phyloP scores from a whole-genome alignment of 2,329 filamentous ascomycete genomes.

The Colletotrichum orchidophilum region DNA sequence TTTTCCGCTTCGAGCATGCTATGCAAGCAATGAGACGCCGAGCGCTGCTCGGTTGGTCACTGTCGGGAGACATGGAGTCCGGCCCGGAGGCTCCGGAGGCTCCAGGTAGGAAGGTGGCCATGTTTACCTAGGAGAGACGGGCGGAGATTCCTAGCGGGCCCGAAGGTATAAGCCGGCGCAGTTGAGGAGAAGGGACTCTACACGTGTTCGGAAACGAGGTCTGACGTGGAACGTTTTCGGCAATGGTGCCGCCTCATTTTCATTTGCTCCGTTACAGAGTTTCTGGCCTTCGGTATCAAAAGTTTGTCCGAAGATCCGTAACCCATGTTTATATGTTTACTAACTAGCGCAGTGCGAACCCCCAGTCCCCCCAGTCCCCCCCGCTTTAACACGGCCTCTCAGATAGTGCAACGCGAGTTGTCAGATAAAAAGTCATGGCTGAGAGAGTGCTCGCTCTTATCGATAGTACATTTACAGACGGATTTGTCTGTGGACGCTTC shows the following conservation, averaged over 20 bases:
- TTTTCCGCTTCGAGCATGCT: neutral
- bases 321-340: neutral
- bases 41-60: neutral
- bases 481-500: no score
- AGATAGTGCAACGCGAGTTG: neutral
- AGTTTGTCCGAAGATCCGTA: neutral
- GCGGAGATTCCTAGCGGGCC: neutral
- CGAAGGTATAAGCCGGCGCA: neutral
- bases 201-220: neutral
- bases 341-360: neutral
- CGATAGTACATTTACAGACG: no score
- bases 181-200: neutral
- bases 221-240: neutral
- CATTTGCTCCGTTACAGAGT: neutral
- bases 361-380: neutral
- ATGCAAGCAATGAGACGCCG: neutral
- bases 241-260: neutral
- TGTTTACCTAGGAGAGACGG: neutral
- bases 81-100: neutral
- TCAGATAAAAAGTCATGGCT: neutral
- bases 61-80: neutral
- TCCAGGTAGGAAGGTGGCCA: neutral
- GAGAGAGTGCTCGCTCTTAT: neutral
- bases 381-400: neutral
- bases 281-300: neutral